Base-by-base conservation (phyloP, 106 monocot species). In the Posidonia australis region DNA sequence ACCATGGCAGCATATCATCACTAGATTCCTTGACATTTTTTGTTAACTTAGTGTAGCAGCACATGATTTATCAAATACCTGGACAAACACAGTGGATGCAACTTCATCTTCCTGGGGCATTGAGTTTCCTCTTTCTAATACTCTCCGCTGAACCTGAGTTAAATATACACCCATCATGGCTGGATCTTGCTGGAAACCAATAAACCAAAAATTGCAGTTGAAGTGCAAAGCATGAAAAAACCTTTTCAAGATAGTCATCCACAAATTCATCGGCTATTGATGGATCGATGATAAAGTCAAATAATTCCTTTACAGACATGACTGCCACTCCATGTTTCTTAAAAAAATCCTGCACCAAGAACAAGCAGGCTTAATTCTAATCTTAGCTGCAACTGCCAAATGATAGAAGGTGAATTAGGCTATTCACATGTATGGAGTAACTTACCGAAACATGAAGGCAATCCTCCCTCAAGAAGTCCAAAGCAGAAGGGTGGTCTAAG, bases 241-340 rank as follows among this genome's bases (percentile, higher is more conserved):
- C 96, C 82, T 90, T 87, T 69, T 90, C 90, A 25, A 98, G 73
- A 64, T 98, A 90, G 31, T 82, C 77, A 83, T 98, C 87, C 23
- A 98, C 79, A 65, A 69, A 77, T 9, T 87, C 87, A 69, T 98
- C 85, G 51, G 78, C 45, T 72, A 98, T 83, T 9, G 80, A 70
- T 51, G 67, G 67, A 79, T 98, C 82, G 63, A 87, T 84, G 16
- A 98, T 71, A 77, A 98, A 98, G 73, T 90, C 82, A 73, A 98
- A 83, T 63, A 98, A 46, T 67, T 98, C 90, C 54, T 84, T 84
- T 17, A 90, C 96, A 25, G 80, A 48, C 96, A 98, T 98, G 13
- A 81, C 87, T 26, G 81, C 78, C 63, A 98, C 87, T 61, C 96
- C 96, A 70, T 70, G 76, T 61, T 90, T 98, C 58, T 77, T 83